Evolutionary conservation across 805 yeast genomes (phyloP).

Genomic region (Kuraishia ogatae): DNA sequence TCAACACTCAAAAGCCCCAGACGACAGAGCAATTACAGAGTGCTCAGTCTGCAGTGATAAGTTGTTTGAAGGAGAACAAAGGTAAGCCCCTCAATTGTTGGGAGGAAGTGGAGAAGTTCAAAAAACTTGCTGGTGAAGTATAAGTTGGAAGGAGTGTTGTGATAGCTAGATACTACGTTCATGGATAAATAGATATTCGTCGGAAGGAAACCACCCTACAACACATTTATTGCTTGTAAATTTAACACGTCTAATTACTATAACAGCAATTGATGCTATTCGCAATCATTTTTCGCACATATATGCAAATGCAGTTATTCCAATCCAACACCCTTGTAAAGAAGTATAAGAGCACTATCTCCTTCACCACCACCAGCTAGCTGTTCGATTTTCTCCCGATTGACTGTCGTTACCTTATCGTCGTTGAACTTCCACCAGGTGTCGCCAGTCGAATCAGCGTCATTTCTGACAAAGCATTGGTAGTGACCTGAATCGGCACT

Average conservation of each 20-base stretch:
- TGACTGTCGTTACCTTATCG: conserved; percentile 74
- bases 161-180: not conserved
- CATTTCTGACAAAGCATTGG: conserved; percentile 80
- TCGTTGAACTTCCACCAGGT: conserved; percentile 95
- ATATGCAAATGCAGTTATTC: conserved; percentile 12
- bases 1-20: conserved; percentile 18
- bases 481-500: conserved; percentile 97
- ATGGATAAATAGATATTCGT: not conserved
- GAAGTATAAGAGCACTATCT: conserved; percentile 84
- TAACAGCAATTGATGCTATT: not conserved
- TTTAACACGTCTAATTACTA: not conserved
- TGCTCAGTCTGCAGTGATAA: conserved; percentile 41
- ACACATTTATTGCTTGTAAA: not conserved
- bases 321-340: conserved; percentile 78
- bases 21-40: conserved; percentile 30
- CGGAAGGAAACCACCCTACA: not conserved
- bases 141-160: conserved; percentile 12
- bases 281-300: not conserved
- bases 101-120: conserved; percentile 69
- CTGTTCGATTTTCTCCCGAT: conserved; percentile 70
- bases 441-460: conserved; percentile 51
- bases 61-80: conserved; percentile 54
- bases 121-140: conserved; percentile 42
- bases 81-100: conserved; percentile 72
- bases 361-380: conserved; percentile 98